Conservation (phyloP, 768 basidiomycete species). For the Lactarius indigo region DNA sequence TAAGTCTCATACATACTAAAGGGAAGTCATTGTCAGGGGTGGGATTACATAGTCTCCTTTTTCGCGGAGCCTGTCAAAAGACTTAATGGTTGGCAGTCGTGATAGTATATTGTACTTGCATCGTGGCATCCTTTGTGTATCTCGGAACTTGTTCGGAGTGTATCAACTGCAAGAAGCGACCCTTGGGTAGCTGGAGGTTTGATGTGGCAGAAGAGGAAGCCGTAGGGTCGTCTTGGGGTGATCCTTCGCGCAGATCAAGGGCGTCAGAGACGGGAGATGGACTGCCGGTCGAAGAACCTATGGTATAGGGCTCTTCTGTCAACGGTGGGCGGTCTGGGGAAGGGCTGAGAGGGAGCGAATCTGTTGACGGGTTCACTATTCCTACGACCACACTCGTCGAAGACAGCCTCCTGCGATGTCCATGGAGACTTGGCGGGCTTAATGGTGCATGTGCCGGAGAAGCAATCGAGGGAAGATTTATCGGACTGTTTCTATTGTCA, state of each 20-base stretch:
- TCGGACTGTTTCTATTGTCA: background rate
- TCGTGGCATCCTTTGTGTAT: constrained; percentile 1
- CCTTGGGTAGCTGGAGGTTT: background rate
- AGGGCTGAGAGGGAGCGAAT: background rate
- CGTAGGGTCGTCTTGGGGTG: no score
- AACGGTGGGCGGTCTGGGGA: background rate
- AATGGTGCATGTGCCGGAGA: background rate
- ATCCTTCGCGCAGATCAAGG: background rate
- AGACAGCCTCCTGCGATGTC: constrained; percentile 1
- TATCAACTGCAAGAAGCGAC: background rate
- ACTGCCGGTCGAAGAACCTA: background rate
- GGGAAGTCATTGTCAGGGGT: constrained; percentile 1
- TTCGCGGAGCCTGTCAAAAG: constrained; percentile 5
- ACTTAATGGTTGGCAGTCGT: background rate
- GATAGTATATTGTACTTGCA: background rate
- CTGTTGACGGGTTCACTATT: constrained; percentile 5
- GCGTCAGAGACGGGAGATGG: background rate
- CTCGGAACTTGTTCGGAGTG: constrained; percentile 18
- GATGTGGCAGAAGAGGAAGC: background rate
- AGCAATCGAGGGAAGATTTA: background rate
- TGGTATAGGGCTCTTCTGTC: background rate
- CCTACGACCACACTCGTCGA: background rate
- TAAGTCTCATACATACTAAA: background rate
- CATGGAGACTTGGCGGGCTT: background rate
- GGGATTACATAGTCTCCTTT: background rate